Percentiles rank a stretch among this genome's conserved stretches.
phyloP scores from a whole-genome alignment of 441 rosid species.

The Croton laevigatus region DNA sequence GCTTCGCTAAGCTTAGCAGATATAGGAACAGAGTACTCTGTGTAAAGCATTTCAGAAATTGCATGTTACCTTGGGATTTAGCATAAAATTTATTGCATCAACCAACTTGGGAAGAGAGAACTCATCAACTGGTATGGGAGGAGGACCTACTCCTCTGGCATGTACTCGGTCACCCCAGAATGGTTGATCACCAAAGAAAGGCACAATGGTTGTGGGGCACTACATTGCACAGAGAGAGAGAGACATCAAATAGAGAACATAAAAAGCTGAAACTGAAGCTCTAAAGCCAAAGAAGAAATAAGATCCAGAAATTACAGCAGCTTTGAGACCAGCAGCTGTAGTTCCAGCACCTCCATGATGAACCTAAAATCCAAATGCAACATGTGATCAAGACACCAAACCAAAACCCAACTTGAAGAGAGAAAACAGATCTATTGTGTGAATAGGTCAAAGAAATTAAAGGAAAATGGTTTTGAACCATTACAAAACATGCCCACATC shows the following conservation, averaged over 20 bases:
- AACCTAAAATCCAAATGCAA: constrained; percentile 49
- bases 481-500: neutral
- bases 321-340: constrained; percentile 97
- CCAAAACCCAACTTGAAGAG: neutral
- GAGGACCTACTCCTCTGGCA: constrained; percentile 90
- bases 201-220: constrained; percentile 97
- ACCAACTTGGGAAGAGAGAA: constrained; percentile 76
- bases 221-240: constrained; percentile 25
- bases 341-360: constrained; percentile 99
- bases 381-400: constrained; percentile 6
- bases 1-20: neutral
- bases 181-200: constrained; percentile 98
- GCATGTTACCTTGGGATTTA: constrained; percentile 56
- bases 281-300: constrained; percentile 16
- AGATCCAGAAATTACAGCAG: constrained; percentile 52
- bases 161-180: constrained; percentile 96
- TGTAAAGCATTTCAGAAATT: constrained; percentile 2
- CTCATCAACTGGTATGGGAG: constrained; percentile 86
- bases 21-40: constrained; percentile 7
- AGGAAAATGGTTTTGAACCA: neutral
- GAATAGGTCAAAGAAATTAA: neutral
- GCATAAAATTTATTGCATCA: constrained; percentile 81
- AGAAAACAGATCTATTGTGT: neutral
- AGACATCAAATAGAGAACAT: neutral
- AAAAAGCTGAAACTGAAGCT: constrained; percentile 15